phyloP scores from a whole-genome alignment of 164 flowering plant genomes.

The Aristolochia californica region DNA sequence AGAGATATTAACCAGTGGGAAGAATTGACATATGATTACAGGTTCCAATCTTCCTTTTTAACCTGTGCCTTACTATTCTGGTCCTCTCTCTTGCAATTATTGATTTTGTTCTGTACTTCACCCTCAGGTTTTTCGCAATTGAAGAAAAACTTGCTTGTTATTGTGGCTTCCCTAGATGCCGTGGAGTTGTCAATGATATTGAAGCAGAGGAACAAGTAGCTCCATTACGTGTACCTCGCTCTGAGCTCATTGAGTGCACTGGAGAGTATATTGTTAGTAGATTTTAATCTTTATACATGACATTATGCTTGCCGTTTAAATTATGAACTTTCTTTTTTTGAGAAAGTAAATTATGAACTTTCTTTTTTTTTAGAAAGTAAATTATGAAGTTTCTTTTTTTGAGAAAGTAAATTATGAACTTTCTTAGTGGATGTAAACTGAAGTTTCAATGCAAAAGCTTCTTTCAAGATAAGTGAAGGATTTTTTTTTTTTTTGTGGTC shows the following conservation, averaged over 20 bases:
- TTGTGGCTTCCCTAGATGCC: slow-evolving; percentile 87
- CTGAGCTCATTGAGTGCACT: slow-evolving; percentile 58
- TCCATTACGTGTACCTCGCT: slow-evolving; percentile 51
- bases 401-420: too few relatives aligned
- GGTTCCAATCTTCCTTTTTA: slow-evolving; percentile 29
- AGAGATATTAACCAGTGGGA: slow-evolving; percentile 89
- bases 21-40: slow-evolving; percentile 95
- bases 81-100: background rate
- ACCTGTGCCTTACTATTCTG: background rate
- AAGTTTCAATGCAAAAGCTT: too few relatives aligned
- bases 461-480: too few relatives aligned
- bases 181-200: slow-evolving; percentile 83
- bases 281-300: too few relatives aligned
- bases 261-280: slow-evolving; percentile 26
- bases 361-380: too few relatives aligned
- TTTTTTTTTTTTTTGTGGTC: too few relatives aligned
- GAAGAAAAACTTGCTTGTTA: slow-evolving; percentile 78
- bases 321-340: too few relatives aligned
- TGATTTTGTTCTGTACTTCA: slow-evolving; percentile 3
- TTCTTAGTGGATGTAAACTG: too few relatives aligned
- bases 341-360: too few relatives aligned
- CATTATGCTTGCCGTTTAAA: too few relatives aligned
- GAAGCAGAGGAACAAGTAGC: slow-evolving; percentile 70
- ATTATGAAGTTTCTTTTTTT: too few relatives aligned
- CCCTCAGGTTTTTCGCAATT: slow-evolving; percentile 62